Base-by-base conservation (phyloP, 1,284 basidiomycete genomes). In the Ustilago bromivora region DNA sequence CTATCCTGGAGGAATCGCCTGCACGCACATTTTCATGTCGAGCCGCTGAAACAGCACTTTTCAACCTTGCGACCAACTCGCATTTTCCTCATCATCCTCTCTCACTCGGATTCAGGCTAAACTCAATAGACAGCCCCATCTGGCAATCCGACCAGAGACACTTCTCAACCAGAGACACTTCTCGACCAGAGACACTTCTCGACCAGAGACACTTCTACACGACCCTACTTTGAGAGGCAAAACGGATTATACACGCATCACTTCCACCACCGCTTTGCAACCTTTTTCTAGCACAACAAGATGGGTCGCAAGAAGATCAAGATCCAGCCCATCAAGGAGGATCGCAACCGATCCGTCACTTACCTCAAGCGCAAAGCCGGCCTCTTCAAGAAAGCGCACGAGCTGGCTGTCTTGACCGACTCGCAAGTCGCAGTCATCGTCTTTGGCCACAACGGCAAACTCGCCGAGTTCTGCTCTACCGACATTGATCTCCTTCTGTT, bases 291-390 rank as follows among this genome's bases (percentile, higher is more conserved):
- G 34, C 32, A 19, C 35, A 61, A 54, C 62, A 68, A 28, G 58
- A 94, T 94, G 94, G 94, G 94, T 71, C 89, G 93, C 85, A 89
- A 94, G 88, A 95, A 95, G 89, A 95, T 95, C 85, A 92, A 93
- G 87, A 95, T 95, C 70, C 91, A 92, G 82, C 93, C 93, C 75
- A 94, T 95, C 82, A 90, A 90, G 38, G 93, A 95, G 88, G 94
- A 95, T 87, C 91, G 94, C 86, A 95, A 94, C 86, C 91, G 94
- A 75, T 92, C 92, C 72, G 94, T 95, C 79, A 95, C 94, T 71
- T 95, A 94, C 88, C 89, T 94, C 87, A 95, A 95, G 91, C 93
- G 93, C 80, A 94, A 94, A 88, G 93, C 93, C 70, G 93, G 93
- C 2, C 90, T 95, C 63, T 94, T 95, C 91, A 94, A 94, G 86